Evolutionary conservation across 441 rosid species (phyloP), one percentile per base, ranked within the genome.

Genomic region (Monsonia emarginata): DNA sequence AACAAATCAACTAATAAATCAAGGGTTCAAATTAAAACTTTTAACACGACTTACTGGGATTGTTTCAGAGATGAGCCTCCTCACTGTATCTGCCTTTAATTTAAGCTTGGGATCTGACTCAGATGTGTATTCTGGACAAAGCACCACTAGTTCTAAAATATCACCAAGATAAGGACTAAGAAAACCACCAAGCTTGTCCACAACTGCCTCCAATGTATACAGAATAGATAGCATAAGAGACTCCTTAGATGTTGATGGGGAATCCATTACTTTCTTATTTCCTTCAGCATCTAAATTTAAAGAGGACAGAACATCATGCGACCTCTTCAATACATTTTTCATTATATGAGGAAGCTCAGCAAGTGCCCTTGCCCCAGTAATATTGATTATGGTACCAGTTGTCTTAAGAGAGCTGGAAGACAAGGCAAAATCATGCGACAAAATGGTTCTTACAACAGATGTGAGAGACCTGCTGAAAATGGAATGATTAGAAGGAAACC

Each of bases 181-280:
- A 75, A 95, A 95, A 63, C 97, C 89, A 68, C 97, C 99, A 72
- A 95, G 91, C 79, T 91, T 88, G 75, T 87, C 96, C 62, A 89
- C 79, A 69, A 87, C 95, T 36, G 97, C 96, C 75, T 91, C 96
- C 77, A 95, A 77, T 22, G 84, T 66, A 34, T 82, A 73, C 60
- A 95, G 90, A 82, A 88, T 69, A 69, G 98, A 86, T 25, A 82
- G 73, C 85, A 83, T 61, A 28, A 83, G 66, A 70, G 89, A 80
- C 68, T 79, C 83, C 64, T 62, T 70, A 36, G 71, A 66, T 32
- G 69, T 71, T 26, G 74, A 65, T 32, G 65, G 25, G 18, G 50
- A 42, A 76, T 63, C n/a, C 24, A 71, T 64, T 46, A 57, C 68
- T 16, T 69, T 66, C 34, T 74, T 82, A 69, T 69, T 62, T 67